phyloP scores from a whole-genome alignment of 2,329 filamentous ascomycete species.

The Exophiala aquamarina region DNA sequence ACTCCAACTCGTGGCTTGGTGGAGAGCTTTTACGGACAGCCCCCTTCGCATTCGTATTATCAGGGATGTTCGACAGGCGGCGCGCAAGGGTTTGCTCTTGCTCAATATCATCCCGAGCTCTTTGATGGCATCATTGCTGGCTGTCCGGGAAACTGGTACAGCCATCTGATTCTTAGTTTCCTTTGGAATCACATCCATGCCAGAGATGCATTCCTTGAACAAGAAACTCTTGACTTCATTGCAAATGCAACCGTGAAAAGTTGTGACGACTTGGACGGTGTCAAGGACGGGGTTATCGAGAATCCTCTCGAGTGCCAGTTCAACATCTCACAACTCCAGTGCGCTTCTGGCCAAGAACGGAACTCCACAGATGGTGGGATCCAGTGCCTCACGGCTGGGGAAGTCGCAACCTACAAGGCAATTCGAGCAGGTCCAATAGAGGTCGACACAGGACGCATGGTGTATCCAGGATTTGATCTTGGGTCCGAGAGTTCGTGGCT shows the following conservation, averaged over 20 bases:
- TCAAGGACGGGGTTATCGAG: slow-evolving; percentile 27
- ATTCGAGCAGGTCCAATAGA: slow-evolving; percentile 28
- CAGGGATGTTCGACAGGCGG: slow-evolving; percentile 61
- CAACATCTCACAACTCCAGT: slow-evolving; percentile 3
- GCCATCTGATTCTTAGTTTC: neutral
- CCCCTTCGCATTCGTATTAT: slow-evolving; percentile 44
- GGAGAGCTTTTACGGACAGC: slow-evolving; percentile 12
- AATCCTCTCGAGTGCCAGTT: slow-evolving; percentile 12
- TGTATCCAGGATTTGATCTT: slow-evolving; percentile 43
- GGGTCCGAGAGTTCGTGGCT: slow-evolving; percentile 43
- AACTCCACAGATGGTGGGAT: slow-evolving; percentile 38
- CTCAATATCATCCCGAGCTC: slow-evolving; percentile 20
- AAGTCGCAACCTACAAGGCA: too few relatives aligned
- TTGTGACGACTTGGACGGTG: slow-evolving; percentile 29
- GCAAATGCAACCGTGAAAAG: slow-evolving; percentile 23
- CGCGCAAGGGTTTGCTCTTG: slow-evolving; percentile 56
- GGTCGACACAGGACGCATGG: slow-evolving; percentile 22
- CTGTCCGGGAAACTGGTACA: slow-evolving; percentile 21
- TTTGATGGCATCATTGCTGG: slow-evolving; percentile 30
- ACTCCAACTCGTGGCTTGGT: slow-evolving; percentile 23
- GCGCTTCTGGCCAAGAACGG: slow-evolving; percentile 26
- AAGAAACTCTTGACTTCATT: neutral
- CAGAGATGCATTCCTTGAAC: too few relatives aligned
- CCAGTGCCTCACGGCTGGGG: too few relatives aligned
- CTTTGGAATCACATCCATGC: too few relatives aligned